Evolutionary conservation across 2,329 filamentous ascomycete genomes (phyloP), one percentile per base, ranked within the genome.

Genomic region (Colletotrichum sp.): DNA sequence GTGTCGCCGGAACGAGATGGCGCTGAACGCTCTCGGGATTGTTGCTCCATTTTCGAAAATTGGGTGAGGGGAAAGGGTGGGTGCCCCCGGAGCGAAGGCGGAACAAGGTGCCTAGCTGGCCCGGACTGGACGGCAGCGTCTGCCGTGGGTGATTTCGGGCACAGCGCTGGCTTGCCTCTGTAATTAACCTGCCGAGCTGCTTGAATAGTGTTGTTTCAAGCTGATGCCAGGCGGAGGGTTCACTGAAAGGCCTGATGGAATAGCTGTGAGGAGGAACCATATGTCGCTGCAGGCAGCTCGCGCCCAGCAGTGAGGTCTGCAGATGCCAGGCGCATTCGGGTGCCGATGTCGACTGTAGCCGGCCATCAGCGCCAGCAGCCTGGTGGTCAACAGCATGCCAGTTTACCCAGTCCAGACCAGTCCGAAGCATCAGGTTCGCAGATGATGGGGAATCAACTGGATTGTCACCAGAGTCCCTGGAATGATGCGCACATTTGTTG

Each of bases 1-100:
- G 73, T 49, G 64, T 69, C 30, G 59, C 70, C 70, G 64, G 70
- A 76, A 76, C 57, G 34, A 74, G 65, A 60, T 74, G 64, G 74
- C 64, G 74, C 65, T 74, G 70, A 57, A 65, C 34, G 28, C 28
- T 60, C 44, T 73, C 73, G 73, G 73, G 49, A 65, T 60, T 69
- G 64, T 59, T 49, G 44, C 64, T 73, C 70, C 73, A 69, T 69
- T 59, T 52, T 34, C 21, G 64, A 73, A 69, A 65, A 60, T 65
- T 59, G 59, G 59, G 26, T 60, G 49, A 72, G 69, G 64, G 74
- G 64, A 39, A 62, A 52, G 55, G 34, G 49, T 59, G 64, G 64
- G 65, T 60, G 70, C 30, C 39, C 44, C 44, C 74, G 74, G 64
- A 69, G 70, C 70, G 71, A 74, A 60, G 64, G 64, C 74, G 74